Conservation (phyloP, 1,284 basidiomycete species). For the Trametes versicolor region DNA sequence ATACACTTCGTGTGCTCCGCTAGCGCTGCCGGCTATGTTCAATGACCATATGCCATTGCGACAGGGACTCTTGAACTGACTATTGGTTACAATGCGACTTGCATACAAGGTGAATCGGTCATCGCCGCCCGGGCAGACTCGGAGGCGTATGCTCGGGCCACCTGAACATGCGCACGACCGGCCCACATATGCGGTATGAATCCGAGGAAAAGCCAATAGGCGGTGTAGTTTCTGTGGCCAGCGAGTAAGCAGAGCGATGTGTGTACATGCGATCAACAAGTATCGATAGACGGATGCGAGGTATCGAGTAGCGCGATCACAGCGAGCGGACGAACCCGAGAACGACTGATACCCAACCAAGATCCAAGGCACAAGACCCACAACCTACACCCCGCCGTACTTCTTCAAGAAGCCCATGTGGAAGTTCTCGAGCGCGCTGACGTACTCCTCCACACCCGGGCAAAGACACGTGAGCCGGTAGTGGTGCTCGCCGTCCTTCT, state of each 20-base stretch:
- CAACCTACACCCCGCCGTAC: slow-evolving; percentile 53
- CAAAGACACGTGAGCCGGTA: slow-evolving; percentile 90
- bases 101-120: too few relatives aligned
- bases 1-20: too few relatives aligned
- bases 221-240: not conserved
- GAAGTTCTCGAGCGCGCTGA: slow-evolving; percentile 86
- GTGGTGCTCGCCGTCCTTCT: slow-evolving; percentile 88
- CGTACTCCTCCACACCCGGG: slow-evolving; percentile 91
- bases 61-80: too few relatives aligned
- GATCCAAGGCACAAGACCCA: not conserved
- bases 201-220: not conserved
- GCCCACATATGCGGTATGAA: not conserved
- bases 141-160: too few relatives aligned
- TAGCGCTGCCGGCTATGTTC: too few relatives aligned
- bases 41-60: too few relatives aligned
- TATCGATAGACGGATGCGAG: not conserved
- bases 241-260: not conserved
- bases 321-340: slow-evolving; percentile 3
- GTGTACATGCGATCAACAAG: not conserved
- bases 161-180: not conserved
- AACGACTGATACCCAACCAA: slow-evolving; percentile 2
- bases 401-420: slow-evolving; percentile 80
- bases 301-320: not conserved
- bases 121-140: too few relatives aligned
- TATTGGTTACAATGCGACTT: too few relatives aligned